Percentiles rank a stretch among this genome's conserved stretches.
These are phyloP conservation scores for Kokia cookei DNA, from an alignment of 441 rosid species.

Conservation along the genomic window DNA sequence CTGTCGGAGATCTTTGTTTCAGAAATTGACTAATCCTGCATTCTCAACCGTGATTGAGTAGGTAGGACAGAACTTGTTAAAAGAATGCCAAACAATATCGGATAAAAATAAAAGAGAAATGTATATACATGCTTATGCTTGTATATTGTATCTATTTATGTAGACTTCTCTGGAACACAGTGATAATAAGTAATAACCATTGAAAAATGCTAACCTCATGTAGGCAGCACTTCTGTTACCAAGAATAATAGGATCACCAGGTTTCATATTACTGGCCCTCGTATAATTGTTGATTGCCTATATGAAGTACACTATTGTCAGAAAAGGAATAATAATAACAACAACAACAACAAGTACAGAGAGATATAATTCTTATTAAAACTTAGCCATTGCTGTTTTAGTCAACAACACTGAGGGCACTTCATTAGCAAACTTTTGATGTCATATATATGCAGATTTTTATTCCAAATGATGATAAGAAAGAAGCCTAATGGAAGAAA, in stretches of 20 bases:
- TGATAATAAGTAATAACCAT: background rate
- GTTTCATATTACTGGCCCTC: slow-evolving; percentile 70
- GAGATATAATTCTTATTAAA: background rate
- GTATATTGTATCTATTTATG: background rate
- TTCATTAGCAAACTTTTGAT: background rate
- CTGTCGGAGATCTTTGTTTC: slow-evolving; percentile 62
- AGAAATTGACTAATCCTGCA: slow-evolving; percentile 73
- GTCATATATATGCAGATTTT: background rate
- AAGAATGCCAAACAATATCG: background rate
- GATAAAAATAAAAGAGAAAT: background rate
- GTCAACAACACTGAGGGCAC: background rate
- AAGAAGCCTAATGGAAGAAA: background rate
- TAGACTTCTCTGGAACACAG: background rate
- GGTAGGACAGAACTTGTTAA: background rate
- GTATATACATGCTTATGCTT: background rate
- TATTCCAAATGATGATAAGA: background rate
- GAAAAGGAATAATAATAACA: background rate
- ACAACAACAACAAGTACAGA: background rate
- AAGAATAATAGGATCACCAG: slow-evolving; percentile 72
- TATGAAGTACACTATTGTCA: slow-evolving; percentile 11
- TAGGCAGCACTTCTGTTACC: slow-evolving; percentile 80
- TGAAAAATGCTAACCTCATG: slow-evolving; percentile 47
- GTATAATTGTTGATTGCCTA: slow-evolving; percentile 80
- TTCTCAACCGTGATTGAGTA: background rate
- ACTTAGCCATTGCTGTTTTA: background rate